A percentile compares a stretch with the other conserved stretches of the same genome.
phyloP scores from a whole-genome alignment of 116 monocot genomes.

The Iris pallida region DNA sequence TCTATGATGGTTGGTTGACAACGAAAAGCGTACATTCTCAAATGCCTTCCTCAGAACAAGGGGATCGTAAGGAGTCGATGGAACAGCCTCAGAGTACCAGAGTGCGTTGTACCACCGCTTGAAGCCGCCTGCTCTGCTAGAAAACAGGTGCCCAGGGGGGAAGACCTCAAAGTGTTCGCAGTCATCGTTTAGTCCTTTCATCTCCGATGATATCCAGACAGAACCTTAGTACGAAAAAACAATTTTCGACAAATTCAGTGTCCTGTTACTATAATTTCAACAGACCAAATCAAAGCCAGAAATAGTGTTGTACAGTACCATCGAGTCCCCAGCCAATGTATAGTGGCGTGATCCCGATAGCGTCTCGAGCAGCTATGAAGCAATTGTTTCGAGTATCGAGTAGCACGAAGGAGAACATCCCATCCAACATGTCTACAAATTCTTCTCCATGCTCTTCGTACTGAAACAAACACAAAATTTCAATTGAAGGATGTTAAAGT shows the following conservation, averaged over 20 bases:
- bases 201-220: slow-evolving; percentile 81
- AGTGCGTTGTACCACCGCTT: slow-evolving; percentile 71
- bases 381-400: slow-evolving; percentile 48
- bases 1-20: too few relatives aligned
- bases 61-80: slow-evolving; percentile 57
- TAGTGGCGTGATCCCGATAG: slow-evolving; percentile 60
- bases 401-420: slow-evolving; percentile 67
- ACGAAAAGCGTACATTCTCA: slow-evolving; percentile 40
- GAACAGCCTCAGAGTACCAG: slow-evolving; percentile 62
- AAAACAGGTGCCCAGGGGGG: slow-evolving; percentile 71
- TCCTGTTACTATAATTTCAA: too few relatives aligned
- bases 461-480: slow-evolving; percentile 11
- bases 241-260: background rate
- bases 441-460: slow-evolving; percentile 73
- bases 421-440: slow-evolving; percentile 70
- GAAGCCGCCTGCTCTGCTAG: slow-evolving; percentile 51
- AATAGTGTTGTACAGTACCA: slow-evolving; percentile 11
- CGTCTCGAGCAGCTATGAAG: slow-evolving; percentile 64
- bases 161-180: slow-evolving; percentile 75
- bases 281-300: too few relatives aligned
- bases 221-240: slow-evolving; percentile 32
- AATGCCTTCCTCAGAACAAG: slow-evolving; percentile 63
- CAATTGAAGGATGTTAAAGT: background rate
- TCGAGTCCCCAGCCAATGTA: slow-evolving; percentile 71
- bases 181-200: slow-evolving; percentile 77